These are phyloP conservation scores for Lenwebbia sp. DNA, from an alignment of 345 rosid genomes.

Conservation along the genomic window DNA sequence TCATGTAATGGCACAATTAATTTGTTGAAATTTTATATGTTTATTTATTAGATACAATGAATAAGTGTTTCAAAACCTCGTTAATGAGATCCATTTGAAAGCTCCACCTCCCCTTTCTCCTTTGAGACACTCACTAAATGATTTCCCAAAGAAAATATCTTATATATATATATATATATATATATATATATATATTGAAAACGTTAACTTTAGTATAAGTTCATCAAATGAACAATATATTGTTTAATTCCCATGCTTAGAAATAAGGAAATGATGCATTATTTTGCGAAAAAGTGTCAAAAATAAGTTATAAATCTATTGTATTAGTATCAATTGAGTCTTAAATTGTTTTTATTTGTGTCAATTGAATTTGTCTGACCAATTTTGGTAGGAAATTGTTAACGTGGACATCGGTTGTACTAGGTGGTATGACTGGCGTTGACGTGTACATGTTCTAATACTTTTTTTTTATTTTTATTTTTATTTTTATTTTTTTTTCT, in stretches of 20 bases:
- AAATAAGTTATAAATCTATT: too few relatives aligned
- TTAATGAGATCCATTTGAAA: neutral
- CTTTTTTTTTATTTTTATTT: too few relatives aligned
- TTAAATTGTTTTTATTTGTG: too few relatives aligned
- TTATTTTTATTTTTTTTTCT: too few relatives aligned
- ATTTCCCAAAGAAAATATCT: neutral
- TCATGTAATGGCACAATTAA: neutral
- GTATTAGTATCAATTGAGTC: too few relatives aligned
- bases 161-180: neutral
- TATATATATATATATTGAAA: neutral
- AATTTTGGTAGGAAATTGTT: too few relatives aligned
- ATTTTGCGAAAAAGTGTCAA: neutral
- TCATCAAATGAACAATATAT: neutral
- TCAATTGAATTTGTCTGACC: too few relatives aligned
- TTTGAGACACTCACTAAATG: neutral
- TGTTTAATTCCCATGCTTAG: neutral
- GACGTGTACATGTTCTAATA: too few relatives aligned
- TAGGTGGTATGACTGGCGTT: too few relatives aligned
- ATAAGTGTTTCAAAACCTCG: neutral
- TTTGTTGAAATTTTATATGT: neutral
- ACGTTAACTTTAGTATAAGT: neutral
- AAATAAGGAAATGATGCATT: neutral
- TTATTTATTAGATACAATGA: neutral
- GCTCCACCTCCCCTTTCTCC: neutral
- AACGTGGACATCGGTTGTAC: too few relatives aligned